phyloP scores from a whole-genome alignment of 108 stramenopile species.

The Cyclotella cryptica region DNA sequence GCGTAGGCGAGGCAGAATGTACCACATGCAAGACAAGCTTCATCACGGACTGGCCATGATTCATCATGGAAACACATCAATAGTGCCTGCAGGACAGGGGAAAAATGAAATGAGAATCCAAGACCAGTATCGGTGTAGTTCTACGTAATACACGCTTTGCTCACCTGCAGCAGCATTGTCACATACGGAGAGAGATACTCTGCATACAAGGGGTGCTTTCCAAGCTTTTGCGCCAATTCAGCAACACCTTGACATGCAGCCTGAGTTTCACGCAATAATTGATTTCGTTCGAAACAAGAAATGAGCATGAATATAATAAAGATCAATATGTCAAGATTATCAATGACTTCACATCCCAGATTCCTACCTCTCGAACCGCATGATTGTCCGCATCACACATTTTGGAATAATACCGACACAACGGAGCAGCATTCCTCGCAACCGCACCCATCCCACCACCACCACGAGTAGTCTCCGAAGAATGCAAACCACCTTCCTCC shows the following conservation, averaged over 20 bases:
- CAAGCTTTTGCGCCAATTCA: constrained; percentile 91
- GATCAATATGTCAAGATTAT: not conserved
- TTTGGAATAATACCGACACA: constrained; percentile 92
- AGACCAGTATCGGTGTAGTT: not conserved
- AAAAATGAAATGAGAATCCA: not conserved
- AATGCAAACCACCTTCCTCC: constrained; percentile 13
- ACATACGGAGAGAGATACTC: constrained; percentile 77
- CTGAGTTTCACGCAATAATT: not conserved
- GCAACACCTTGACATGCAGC: constrained; percentile 96
- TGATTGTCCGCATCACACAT: constrained; percentile 95
- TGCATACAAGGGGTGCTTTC: constrained; percentile 48
- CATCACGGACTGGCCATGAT: constrained; percentile 98
- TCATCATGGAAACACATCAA: constrained; percentile 98
- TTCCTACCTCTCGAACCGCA: constrained; percentile 86
- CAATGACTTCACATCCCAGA: not conserved
- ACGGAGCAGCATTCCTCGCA: constrained; percentile 77
- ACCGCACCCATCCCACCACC: constrained; percentile 80
- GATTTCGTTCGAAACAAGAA: no score
- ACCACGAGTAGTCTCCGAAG: constrained; percentile 27
- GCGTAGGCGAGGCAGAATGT: constrained; percentile 87
- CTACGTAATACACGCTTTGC: not conserved
- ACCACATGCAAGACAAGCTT: constrained; percentile 95
- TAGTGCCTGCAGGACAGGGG: constrained; percentile 68
- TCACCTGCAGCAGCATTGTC: constrained; percentile 64
- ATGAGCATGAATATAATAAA: not conserved